A percentile compares a stretch with the other conserved stretches of the same genome.
Conservation (phyloP, 2,329 filamentous ascomycete species). For the Cercospora beticola region DNA sequence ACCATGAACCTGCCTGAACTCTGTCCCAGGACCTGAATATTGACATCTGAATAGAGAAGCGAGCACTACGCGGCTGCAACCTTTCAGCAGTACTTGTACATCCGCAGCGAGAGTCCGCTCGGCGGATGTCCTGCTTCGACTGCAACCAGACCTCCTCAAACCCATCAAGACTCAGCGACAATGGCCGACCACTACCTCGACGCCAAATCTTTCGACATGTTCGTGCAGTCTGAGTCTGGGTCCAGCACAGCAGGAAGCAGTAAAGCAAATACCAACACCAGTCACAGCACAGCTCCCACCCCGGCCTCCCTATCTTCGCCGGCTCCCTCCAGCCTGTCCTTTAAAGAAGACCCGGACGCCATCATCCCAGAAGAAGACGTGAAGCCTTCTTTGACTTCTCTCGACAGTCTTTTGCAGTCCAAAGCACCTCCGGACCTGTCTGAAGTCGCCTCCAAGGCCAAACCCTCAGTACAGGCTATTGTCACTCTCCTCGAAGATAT, state of each 20-base stretch:
- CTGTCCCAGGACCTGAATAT: background rate
- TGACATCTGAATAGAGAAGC: background rate
- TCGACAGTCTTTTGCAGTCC: conserved; percentile 5
- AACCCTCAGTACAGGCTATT: conserved; percentile 9
- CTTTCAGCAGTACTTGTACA: background rate
- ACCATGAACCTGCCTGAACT: conserved; percentile 12
- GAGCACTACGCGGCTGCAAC: background rate
- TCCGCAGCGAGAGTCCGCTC: background rate
- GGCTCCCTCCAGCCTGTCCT: background rate
- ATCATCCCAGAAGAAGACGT: background rate
- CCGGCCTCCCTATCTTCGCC: conserved; percentile 9
- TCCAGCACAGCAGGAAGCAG: conserved; percentile 8
- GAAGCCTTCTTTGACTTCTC: conserved; percentile 3
- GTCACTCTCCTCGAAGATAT: conserved; percentile 10
- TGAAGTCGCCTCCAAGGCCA: conserved; percentile 3
- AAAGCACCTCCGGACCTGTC: background rate
- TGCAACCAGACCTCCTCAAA: background rate
- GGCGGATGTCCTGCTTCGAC: background rate
- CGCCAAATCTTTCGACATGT: conserved; percentile 1
- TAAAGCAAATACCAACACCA: conserved; percentile 7
- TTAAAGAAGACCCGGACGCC: conserved; percentile 1
- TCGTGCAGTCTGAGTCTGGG: background rate
- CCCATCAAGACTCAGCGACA: background rate
- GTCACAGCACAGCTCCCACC: conserved; percentile 9
- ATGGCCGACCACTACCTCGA: background rate